Evolutionary conservation across 768 basidiomycete species (phyloP).

Genomic region (Lentinula detonsa): DNA sequence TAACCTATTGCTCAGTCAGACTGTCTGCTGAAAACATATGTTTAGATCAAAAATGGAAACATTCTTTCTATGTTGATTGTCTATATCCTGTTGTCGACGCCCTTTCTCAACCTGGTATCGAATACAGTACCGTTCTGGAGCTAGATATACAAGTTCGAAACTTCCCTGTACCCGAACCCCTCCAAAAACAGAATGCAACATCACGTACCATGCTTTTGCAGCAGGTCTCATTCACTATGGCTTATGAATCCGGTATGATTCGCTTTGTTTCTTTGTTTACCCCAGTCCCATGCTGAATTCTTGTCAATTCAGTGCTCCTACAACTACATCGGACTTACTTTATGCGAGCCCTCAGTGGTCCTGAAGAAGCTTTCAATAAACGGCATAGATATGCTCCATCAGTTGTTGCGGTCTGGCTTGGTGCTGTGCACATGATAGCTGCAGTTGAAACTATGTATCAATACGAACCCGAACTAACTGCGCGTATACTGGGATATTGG

Average conservation of each 20-base stretch:
- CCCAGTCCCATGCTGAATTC: neutral
- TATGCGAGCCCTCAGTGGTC: conserved; percentile 52
- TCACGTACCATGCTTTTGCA: conserved; percentile 51
- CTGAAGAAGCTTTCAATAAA: conserved; percentile 54
- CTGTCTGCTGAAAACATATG: conserved; percentile 8
- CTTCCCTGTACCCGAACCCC: conserved; percentile 44
- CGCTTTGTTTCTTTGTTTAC: neutral
- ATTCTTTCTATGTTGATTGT: conserved; percentile 54
- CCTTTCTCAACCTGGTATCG: conserved; percentile 46
- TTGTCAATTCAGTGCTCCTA: conserved; percentile 41
- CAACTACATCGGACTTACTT: conserved; percentile 68
- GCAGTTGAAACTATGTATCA: conserved; percentile 50
- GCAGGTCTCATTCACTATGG: conserved; percentile 50
- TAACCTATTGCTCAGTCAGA: neutral
- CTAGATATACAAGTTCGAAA: conserved; percentile 59
- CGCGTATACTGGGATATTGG: conserved; percentile 48
- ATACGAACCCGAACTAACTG: conserved; percentile 53
- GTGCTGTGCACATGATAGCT: conserved; percentile 59
- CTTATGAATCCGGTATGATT: conserved; percentile 53
- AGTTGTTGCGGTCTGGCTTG: conserved; percentile 61
- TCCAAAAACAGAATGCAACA: conserved; percentile 36
- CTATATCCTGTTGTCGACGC: conserved; percentile 56
- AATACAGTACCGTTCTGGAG: conserved; percentile 44
- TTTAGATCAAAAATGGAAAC: conserved; percentile 30
- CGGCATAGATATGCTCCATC: conserved; percentile 64